phyloP scores from a whole-genome alignment of 2,329 filamentous ascomycete species.

The Stagonosporopsis cucurbitacearum region DNA sequence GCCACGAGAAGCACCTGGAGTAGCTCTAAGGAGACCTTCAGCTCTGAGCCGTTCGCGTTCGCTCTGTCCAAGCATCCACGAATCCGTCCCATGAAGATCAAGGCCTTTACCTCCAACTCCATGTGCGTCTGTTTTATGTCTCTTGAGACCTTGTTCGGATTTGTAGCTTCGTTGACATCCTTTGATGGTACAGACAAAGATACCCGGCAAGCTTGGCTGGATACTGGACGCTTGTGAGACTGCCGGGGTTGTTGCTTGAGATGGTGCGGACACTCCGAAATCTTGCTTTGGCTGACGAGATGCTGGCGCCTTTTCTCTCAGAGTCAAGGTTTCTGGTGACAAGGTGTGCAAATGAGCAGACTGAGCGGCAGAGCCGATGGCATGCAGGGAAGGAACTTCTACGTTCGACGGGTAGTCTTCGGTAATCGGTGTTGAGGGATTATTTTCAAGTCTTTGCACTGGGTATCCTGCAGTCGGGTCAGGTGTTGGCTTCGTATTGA shows the following conservation, averaged over 20 bases:
- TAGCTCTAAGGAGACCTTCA: conserved; percentile 18
- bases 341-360: not conserved
- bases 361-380: not conserved
- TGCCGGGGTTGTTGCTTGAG: not conserved
- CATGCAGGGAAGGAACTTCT: not conserved
- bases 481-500: not conserved
- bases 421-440: not conserved
- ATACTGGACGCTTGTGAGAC: not conserved
- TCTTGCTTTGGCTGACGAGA: not conserved
- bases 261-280: not conserved
- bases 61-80: conserved; percentile 30
- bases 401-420: not conserved
- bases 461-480: not conserved
- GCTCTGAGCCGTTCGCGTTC: conserved; percentile 24
- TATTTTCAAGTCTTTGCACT: not conserved
- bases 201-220: not conserved
- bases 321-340: not conserved
- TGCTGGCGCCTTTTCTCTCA: not conserved
- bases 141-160: conserved; percentile 29
- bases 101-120: conserved; percentile 29
- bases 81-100: conserved; percentile 29
- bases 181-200: conserved; percentile 19
- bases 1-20: conserved; percentile 4
- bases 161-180: conserved; percentile 26
- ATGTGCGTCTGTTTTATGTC: conserved; percentile 32